These are phyloP conservation scores for Penicillium sp. DNA, from an alignment of 2,329 filamentous ascomycete species.

Conservation along the genomic window DNA sequence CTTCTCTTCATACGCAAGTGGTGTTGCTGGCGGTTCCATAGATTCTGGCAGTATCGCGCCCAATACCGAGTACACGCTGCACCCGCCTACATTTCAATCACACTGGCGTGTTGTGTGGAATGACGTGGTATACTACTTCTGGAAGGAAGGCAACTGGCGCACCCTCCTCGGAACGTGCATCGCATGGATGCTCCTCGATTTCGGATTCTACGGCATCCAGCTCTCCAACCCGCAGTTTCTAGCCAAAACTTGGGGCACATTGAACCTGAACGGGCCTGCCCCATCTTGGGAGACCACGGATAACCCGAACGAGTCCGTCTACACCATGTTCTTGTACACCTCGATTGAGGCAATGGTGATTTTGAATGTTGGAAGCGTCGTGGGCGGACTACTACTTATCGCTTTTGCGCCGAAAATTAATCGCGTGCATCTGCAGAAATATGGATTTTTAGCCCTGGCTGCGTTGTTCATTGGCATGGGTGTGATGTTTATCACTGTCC, in stretches of 20 bases:
- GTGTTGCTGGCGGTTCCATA: not conserved
- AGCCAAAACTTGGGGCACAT: slow-evolving; percentile 37
- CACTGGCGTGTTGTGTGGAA: slow-evolving; percentile 36
- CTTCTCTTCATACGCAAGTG: slow-evolving; percentile 9
- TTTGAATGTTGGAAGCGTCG: slow-evolving; percentile 40
- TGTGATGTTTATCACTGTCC: slow-evolving; percentile 38
- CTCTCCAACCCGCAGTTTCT: slow-evolving; percentile 43
- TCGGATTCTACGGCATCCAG: slow-evolving; percentile 57
- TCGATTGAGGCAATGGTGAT: slow-evolving; percentile 38
- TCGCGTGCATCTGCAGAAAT: slow-evolving; percentile 42
- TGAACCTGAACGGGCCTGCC: slow-evolving; percentile 24
- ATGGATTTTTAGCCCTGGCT: slow-evolving; percentile 41
- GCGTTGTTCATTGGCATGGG: slow-evolving; percentile 42
- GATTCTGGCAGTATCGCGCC: slow-evolving; percentile 16
- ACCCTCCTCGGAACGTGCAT: slow-evolving; percentile 44
- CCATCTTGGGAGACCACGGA: slow-evolving; percentile 37
- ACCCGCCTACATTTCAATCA: slow-evolving; percentile 38
- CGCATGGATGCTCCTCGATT: slow-evolving; percentile 54
- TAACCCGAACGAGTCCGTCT: slow-evolving; percentile 39
- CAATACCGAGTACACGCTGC: slow-evolving; percentile 23
- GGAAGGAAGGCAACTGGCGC: slow-evolving; percentile 41
- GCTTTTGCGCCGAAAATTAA: slow-evolving; percentile 37
- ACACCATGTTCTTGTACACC: slow-evolving; percentile 36
- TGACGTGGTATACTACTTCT: slow-evolving; percentile 41
- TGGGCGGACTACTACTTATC: slow-evolving; percentile 41